Percentiles rank a stretch among this genome's conserved stretches.
phyloP scores from a whole-genome alignment of 2,329 filamentous ascomycete genomes.

The Talaromyces sp. region DNA sequence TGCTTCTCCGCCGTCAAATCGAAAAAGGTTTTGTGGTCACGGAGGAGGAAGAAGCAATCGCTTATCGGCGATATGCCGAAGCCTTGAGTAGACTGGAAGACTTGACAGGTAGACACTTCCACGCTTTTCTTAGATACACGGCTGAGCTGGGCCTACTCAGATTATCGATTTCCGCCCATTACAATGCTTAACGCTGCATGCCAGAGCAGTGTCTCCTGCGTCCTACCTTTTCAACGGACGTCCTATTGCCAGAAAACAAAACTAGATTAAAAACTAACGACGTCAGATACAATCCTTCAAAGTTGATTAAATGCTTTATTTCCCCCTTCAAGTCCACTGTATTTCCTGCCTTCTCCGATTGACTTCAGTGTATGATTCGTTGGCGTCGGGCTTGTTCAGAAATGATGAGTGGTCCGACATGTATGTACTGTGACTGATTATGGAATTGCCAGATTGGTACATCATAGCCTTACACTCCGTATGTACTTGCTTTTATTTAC shows the following conservation, averaged over 20 bases:
- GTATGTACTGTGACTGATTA: background rate
- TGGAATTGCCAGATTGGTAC: background rate
- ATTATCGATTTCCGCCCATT: background rate
- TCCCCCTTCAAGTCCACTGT: too few relatives aligned
- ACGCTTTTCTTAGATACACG: background rate
- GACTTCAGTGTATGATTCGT: too few relatives aligned
- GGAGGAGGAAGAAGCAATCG: background rate
- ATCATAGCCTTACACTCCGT: too few relatives aligned
- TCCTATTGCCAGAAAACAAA: conserved; percentile 3
- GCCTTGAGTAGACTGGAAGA: conserved; percentile 2
- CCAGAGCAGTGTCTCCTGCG: background rate
- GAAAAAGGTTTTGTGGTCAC: background rate
- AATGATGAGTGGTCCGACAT: too few relatives aligned
- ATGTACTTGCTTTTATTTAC: too few relatives aligned
- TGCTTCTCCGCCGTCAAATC: background rate
- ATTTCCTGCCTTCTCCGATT: too few relatives aligned
- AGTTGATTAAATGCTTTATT: background rate
- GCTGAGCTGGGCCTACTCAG: background rate
- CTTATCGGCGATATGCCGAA: background rate
- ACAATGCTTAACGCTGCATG: background rate
- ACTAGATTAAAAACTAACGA: conserved; percentile 1
- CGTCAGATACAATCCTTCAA: background rate
- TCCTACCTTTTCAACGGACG: background rate
- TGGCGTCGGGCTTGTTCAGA: too few relatives aligned
- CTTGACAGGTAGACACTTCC: conserved; percentile 4